These are phyloP conservation scores for Carex pumila DNA, from an alignment of 176 grass and related monocot genomes.

Conservation along the genomic window DNA sequence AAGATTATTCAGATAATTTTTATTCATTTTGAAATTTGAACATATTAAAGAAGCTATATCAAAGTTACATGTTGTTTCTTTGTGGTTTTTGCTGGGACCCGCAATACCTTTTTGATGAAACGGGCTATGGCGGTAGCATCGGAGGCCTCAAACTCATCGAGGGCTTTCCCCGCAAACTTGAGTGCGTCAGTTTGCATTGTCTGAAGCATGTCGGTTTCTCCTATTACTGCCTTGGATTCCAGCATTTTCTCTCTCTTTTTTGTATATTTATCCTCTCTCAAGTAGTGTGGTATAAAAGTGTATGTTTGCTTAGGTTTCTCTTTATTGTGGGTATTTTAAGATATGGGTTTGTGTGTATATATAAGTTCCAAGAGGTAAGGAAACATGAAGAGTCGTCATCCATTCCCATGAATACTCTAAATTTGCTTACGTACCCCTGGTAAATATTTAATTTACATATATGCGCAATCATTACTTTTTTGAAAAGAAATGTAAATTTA, in stretches of 20 bases:
- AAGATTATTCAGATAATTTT: background rate
- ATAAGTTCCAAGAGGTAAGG: background rate
- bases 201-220: slow-evolving; percentile 44
- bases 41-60: background rate
- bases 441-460: background rate
- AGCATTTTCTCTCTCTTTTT: slow-evolving; percentile 25
- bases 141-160: slow-evolving; percentile 41
- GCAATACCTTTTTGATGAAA: slow-evolving; percentile 53
- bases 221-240: slow-evolving; percentile 62
- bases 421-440: background rate
- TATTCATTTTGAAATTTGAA: background rate
- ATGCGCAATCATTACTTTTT: background rate
- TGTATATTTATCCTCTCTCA: background rate
- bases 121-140: slow-evolving; percentile 41
- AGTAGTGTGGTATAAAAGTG: too few species aligned
- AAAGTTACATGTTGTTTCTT: background rate
- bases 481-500: background rate
- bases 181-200: slow-evolving; percentile 42
- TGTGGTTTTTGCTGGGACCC: background rate
- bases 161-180: slow-evolving; percentile 37
- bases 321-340: background rate
- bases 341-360: background rate
- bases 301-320: background rate
- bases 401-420: background rate
- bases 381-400: background rate